Base-by-base conservation (phyloP, 257 asterid genomes). In the Solanum lycopersicoides region DNA sequence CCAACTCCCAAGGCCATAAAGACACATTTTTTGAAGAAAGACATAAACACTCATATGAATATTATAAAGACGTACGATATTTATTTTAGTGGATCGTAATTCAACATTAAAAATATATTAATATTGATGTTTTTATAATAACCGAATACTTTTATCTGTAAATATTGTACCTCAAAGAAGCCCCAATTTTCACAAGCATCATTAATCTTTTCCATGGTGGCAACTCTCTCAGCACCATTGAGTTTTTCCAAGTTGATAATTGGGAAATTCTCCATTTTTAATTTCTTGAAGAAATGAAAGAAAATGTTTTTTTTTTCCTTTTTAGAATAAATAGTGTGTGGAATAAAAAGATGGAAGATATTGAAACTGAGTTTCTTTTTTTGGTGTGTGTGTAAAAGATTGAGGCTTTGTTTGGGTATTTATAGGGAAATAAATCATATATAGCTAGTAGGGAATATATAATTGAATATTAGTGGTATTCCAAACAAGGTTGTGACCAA, bases 141-240 rank as follows among this genome's bases (percentile, higher is more conserved):
- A 21, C 0, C 10, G 3, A 73, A 73, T 73, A 37, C 18, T 73
- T 73, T 73, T 11, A 0, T 35, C 0, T 11, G 18, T 37, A 74
- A 37, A 74, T 74, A 39, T 3, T 37, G 12, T 74, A 74, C 90
- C 88, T 88, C 90, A 65, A 88, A 88, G 88, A 88, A 88, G 35
- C 88, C 90, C 90, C 90, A 88, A 15, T 88, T 88, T 65, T 88
- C 90, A 45, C 90, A 88, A 63, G 88, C 90, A 65, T 88, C 90
- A 18, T 88, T 44, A 2, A 84, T 84, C 68, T 42, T 16, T 23
- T 75, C 88, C 90, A 88, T 88, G 34, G 88, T 85, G 28, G 86
- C 39, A 34, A 39, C 72, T 66, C 83, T 84, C 42, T 77, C 88
- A 18, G 63, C 75, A 25, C 90, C 88, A 85, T 85, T 65, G 0